Base-by-base conservation (phyloP, 225 moss, liverwort and hornwort species). In the Asterella californica region DNA sequence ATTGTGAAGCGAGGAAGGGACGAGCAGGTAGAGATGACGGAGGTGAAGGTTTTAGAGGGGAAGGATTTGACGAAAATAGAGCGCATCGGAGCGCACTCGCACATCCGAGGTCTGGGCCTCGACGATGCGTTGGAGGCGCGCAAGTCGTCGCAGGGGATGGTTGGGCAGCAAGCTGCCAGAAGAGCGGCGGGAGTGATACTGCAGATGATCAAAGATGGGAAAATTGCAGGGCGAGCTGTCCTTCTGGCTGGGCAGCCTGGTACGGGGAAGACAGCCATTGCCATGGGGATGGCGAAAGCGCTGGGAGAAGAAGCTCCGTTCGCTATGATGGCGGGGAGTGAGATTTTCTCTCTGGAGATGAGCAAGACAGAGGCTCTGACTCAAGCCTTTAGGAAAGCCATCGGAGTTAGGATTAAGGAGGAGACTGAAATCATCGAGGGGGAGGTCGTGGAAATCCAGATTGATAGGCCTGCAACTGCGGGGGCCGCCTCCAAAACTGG, bases 251-350 rank as follows among this genome's bases (percentile, higher is more conserved):
- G 94, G 65, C 94, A 95, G 54, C 94, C 94, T 0, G 94, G 94
- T 15, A 95, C 91, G 1, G 94, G 94, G 25, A 93, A 95, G 82
- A 95, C 93, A 0, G 93, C 94, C 11, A 93, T 95, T 9, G 94
- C 94, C 11, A 95, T 95, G 94, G 94, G 94, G 21, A 95, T 95
- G 94, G 94, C 94, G 25, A 95, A 95, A 76, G 85, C 91, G 6
- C 68, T 93, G 10, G 95, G 93, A 14, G 93, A 95, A 80, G 93
- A 95, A 82, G 93, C 95, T 36, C 95, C 95, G n/a, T 95, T 95
- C 55, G 93, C 95, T 6, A 95, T 91, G 93, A 95, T 95, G 95
- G 94, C 92, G 0, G 94, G 91, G 18, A 94, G 94, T 66, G 92
- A 94, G 78, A 94, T 94, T 33, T 92, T 86, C 83, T 94, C 94